These are phyloP conservation scores for Gentiana macrophylla DNA, from an alignment of 257 asterid species.

Conservation along the genomic window DNA sequence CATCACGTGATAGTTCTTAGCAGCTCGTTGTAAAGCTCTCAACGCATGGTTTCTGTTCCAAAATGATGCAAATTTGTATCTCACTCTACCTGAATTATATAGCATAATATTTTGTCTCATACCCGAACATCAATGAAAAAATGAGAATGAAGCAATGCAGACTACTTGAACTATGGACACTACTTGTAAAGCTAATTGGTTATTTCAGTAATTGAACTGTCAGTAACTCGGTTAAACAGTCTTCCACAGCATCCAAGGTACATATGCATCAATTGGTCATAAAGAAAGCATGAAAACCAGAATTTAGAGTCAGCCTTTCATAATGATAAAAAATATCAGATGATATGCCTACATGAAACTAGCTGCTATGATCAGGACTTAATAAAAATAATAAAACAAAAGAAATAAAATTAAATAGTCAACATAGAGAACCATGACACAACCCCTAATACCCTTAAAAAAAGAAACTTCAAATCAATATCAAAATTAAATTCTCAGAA, in stretches of 20 bases:
- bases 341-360: background rate
- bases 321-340: background rate
- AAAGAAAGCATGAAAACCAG: background rate
- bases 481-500: too few relatives aligned
- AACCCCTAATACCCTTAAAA: too few relatives aligned
- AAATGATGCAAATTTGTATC: slow-evolving; percentile 95
- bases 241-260: background rate
- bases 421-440: too few relatives aligned
- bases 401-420: too few relatives aligned
- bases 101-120: slow-evolving; percentile 2
- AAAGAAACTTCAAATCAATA: too few relatives aligned
- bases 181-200: background rate
- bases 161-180: background rate
- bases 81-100: slow-evolving; percentile 68
- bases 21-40: slow-evolving; percentile 56
- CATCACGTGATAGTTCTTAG: slow-evolving; percentile 44
- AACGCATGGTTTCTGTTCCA: slow-evolving; percentile 88
- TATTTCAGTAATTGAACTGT: background rate
- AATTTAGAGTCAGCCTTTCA: background rate
- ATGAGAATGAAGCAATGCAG: background rate
- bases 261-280: background rate
- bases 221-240: background rate
- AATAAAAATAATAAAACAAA: too few relatives aligned
- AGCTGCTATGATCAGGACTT: too few relatives aligned
- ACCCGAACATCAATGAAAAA: background rate